Base-by-base conservation (phyloP, 441 rosid species). In the Syzygium syzygioides region DNA sequence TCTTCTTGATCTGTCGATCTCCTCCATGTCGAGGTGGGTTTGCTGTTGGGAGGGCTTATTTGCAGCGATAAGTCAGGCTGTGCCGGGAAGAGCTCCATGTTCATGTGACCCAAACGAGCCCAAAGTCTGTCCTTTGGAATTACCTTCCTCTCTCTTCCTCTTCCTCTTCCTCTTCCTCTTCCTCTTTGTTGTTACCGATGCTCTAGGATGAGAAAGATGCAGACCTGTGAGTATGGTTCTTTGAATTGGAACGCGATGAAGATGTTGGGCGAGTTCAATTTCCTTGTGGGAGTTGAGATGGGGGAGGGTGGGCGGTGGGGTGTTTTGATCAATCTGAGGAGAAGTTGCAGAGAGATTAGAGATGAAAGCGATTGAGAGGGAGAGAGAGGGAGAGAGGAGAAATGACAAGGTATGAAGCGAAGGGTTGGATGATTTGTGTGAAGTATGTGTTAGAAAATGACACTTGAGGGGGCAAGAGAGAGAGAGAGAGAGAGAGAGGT, bases 41-140 rank as follows among this genome's bases (percentile, higher is more conserved):
- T 96, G 87, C 90, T 90, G 93, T 92, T 96, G 6, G 99, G 99
- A 12, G 98, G 99, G 93, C 99, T 96, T 88, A 98, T 98, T 87
- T 97, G 99, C 20, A 98, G 94, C 6, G 99, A 98, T 86, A 98
- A 94, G 93, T 98, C 99, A 12, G 98, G 99, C 66, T 98, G 99
- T 79, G 98, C 98, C 86, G 99, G 99, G 93, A 98, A 98, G 26
- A 98, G 89, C 95, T 96, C 99, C 99, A 97, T 97, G 79, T 54
- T 90, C 83, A 53, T 55, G 87, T 2, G 59, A n/a, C 12, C 12
- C 26, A 30, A 19, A 90, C 37, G 32, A 30, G 86, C 88, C 88
- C 86, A 89, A 79, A 88, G 85, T 89, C 62, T 79, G 79, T 28
- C 32, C 89, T 84, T 14, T 28, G 56, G 85, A 79, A 80, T 41